Percentiles rank a stretch among this genome's conserved stretches.
Evolutionary conservation across 2,329 filamentous ascomycete genomes (phyloP).

Genomic region (Trichocomaceae sp.): DNA sequence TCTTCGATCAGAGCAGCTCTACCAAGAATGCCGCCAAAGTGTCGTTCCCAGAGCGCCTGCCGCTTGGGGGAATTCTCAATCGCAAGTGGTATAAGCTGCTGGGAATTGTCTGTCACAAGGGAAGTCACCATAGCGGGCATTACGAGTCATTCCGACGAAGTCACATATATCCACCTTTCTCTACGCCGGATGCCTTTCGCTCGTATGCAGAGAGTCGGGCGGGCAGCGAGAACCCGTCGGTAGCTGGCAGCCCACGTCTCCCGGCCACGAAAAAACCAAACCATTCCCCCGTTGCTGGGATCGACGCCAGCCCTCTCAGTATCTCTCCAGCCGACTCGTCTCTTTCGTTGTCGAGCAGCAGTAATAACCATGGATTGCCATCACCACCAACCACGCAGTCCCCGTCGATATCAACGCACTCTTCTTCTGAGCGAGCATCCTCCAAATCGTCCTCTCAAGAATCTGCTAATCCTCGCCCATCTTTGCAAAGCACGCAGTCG

Average conservation of each 20-base stretch:
- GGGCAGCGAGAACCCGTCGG: constrained; percentile 48
- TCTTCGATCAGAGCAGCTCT: constrained; percentile 74
- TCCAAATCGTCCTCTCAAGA: constrained; percentile 14
- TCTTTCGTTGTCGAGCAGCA: constrained; percentile 27
- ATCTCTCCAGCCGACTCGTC: constrained; percentile 31
- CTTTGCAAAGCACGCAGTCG: constrained; percentile 8
- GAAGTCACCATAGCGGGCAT: constrained; percentile 90
- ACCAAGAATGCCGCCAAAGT: constrained; percentile 95
- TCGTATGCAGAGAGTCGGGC: constrained; percentile 60
- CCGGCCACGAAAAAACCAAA: constrained; percentile 29
- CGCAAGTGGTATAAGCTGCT: constrained; percentile 77
- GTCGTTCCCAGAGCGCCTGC: constrained; percentile 77
- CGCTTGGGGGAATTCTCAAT: constrained; percentile 70
- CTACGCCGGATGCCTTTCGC: constrained; percentile 74
- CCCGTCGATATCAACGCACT: constrained; percentile 13
- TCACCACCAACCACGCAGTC: constrained; percentile 14
- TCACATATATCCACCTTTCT: constrained; percentile 69
- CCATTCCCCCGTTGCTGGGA: constrained; percentile 17
- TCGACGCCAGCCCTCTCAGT: constrained; percentile 24
- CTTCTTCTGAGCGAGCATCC: background rate
- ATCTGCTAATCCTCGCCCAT: constrained; percentile 5
- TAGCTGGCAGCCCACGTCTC: constrained; percentile 43
- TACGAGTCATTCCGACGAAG: constrained; percentile 95
- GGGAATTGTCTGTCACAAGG: constrained; percentile 86
- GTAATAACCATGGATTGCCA: constrained; percentile 17